Conservation (phyloP, 2,329 filamentous ascomycete genomes). For the Emmonsiellopsis sp. region DNA sequence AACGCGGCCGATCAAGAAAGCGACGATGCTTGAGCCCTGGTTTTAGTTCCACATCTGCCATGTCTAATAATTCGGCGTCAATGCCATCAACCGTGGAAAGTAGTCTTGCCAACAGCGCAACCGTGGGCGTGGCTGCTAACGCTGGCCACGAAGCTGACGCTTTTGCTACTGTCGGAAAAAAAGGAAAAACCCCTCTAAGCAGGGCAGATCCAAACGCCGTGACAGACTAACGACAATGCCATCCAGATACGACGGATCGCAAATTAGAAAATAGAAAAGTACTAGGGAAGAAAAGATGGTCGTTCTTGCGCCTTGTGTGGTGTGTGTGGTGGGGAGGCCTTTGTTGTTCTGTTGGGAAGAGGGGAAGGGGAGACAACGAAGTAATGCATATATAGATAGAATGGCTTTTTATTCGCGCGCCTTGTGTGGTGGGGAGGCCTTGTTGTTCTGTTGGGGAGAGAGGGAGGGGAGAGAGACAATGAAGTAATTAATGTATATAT, state of each 20-base stretch:
- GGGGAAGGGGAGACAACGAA: no score
- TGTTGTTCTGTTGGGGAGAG: no score
- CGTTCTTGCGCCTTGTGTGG: no score
- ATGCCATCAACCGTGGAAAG: background rate
- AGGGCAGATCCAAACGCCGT: background rate
- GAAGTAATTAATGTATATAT: no score
- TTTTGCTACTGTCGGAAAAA: background rate
- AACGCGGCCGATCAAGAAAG: background rate
- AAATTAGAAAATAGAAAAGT: no score
- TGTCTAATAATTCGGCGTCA: background rate
- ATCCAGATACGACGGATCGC: background rate
- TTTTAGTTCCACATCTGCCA: background rate
- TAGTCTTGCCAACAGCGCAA: background rate
- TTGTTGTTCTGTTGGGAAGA: no score
- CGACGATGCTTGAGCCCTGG: background rate
- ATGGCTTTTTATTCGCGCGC: no score
- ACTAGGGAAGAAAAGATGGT: no score
- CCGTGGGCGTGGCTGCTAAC: background rate
- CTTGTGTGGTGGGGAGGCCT: no score
- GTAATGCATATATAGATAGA: no score
- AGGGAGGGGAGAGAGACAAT: no score
- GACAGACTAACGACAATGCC: background rate
- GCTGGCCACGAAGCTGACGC: background rate
- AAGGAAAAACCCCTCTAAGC: background rate
- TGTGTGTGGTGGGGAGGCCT: no score